Conservation (phyloP, 2,329 filamentous ascomycete genomes). For the Apiospora marii region DNA sequence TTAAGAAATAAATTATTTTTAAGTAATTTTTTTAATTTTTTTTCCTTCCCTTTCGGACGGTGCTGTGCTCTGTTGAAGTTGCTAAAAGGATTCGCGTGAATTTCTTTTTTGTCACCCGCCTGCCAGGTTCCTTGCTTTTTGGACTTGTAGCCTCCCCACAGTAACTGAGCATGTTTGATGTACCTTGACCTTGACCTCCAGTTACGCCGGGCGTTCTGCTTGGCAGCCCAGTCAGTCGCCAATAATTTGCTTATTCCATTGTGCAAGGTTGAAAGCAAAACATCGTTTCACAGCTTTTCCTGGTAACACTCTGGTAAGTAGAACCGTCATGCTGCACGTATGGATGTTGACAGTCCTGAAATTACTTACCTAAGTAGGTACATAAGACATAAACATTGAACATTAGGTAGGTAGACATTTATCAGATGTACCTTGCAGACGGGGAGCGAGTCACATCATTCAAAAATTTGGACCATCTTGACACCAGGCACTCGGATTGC, state of each 20-base stretch:
- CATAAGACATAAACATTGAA: not conserved
- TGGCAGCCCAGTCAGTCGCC: not conserved
- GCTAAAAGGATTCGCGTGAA: too few relatives aligned
- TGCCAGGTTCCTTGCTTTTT: conserved; percentile 9
- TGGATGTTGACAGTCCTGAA: not conserved
- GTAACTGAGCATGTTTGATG: not conserved
- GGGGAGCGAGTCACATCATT: not conserved
- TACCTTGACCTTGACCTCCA: not conserved
- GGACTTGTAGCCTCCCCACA: not conserved
- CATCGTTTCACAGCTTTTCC: not conserved
- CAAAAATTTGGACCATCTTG: not conserved
- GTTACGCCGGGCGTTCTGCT: not conserved
- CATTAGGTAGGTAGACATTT: not conserved
- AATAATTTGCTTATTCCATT: not conserved
- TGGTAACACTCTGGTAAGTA: not conserved
- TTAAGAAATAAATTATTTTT: too few relatives aligned
- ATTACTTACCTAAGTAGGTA: not conserved
- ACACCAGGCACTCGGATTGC: not conserved
- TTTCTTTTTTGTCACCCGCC: too few relatives aligned
- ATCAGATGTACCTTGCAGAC: not conserved
- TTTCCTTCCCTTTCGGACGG: too few relatives aligned
- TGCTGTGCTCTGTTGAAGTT: too few relatives aligned
- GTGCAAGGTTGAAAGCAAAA: not conserved
- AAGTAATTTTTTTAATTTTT: too few relatives aligned
- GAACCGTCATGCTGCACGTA: not conserved